Percentiles rank a stretch among this genome's conserved stretches.
phyloP scores from a whole-genome alignment of 1,284 basidiomycete species.

The Xerocomus amazonicus region DNA sequence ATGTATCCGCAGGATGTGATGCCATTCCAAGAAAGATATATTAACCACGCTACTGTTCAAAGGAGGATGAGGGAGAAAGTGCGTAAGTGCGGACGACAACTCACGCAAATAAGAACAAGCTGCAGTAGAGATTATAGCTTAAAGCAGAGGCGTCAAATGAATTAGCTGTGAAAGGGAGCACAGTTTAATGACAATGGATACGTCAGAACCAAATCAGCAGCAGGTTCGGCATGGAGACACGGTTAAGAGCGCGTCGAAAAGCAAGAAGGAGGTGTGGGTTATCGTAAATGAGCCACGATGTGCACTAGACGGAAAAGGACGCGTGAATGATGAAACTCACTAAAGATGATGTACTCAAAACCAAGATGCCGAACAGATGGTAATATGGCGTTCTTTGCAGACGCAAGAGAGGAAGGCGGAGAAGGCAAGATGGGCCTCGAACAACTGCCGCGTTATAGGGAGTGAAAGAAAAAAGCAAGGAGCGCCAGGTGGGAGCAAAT shows the following conservation, averaged over 20 bases:
- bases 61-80: constrained; percentile 17
- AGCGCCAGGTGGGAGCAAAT: constrained; percentile 30
- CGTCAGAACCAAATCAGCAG: constrained; percentile 17
- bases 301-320: constrained; percentile 36
- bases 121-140: constrained; percentile 34
- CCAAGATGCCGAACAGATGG: constrained; percentile 21
- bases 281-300: constrained; percentile 35
- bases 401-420: constrained; percentile 16
- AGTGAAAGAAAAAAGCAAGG: constrained; percentile 25
- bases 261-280: constrained; percentile 16
- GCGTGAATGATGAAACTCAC: constrained; percentile 36
- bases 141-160: constrained; percentile 33
- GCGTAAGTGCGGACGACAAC: constrained; percentile 14
- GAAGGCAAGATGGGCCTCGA: constrained; percentile 10
- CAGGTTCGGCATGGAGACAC: constrained; percentile 30
- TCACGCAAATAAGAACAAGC: constrained; percentile 30
- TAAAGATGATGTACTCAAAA: constrained; percentile 33
- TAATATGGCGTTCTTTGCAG: constrained; percentile 14
- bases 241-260: constrained; percentile 30
- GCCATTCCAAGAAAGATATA: constrained; percentile 44
- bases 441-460: constrained; percentile 16
- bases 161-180: constrained; percentile 33
- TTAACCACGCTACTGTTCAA: constrained; percentile 30
- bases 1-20: constrained; percentile 44
- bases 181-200: constrained; percentile 22